Evolutionary conservation across 345 rosid species (phyloP).

Genomic region (Eucalyptus sideroxylon): DNA sequence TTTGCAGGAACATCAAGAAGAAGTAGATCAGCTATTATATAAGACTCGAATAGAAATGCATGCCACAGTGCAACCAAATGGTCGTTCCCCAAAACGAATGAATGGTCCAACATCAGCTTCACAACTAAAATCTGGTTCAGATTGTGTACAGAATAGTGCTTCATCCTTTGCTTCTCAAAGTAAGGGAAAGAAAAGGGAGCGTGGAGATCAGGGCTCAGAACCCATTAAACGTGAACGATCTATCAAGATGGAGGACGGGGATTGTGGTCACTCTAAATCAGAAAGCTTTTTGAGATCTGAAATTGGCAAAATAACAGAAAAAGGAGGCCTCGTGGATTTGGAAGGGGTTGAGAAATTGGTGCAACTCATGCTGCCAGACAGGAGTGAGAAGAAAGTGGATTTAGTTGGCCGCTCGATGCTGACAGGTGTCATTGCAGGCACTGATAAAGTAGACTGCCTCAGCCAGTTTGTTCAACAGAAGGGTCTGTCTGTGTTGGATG

Average conservation of each 20-base stretch:
- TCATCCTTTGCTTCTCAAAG: constrained; percentile 52
- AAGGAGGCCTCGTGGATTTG: constrained; percentile 64
- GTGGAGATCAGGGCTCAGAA: constrained; percentile 64
- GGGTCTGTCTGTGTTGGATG: constrained; percentile 85
- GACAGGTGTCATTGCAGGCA: constrained; percentile 66
- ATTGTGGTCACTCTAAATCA: constrained; percentile 32
- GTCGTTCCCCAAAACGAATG: constrained; percentile 67
- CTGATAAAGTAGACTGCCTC: constrained; percentile 79
- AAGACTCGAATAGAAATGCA: constrained; percentile 71
- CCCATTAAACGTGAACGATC: constrained; percentile 57
- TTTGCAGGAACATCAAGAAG: constrained; percentile 52
- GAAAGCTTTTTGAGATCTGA: constrained; percentile 56
- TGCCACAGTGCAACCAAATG: constrained; percentile 66
- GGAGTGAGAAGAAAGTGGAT: constrained; percentile 60
- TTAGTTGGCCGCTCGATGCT: constrained; percentile 50
- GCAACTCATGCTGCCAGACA: constrained; percentile 62
- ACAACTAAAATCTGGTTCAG: constrained; percentile 63
- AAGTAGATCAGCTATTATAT: constrained; percentile 62
- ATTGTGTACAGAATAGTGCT: constrained; percentile 44
- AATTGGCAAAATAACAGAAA: constrained; percentile 64
- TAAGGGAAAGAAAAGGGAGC: constrained; percentile 92
- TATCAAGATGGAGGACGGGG: constrained; percentile 48
- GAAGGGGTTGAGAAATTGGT: constrained; percentile 79
- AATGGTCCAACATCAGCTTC: constrained; percentile 75
- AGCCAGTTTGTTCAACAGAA: constrained; percentile 62